Conservation (phyloP, 257 asterid species). For the Capsicum rhomboideum region DNA sequence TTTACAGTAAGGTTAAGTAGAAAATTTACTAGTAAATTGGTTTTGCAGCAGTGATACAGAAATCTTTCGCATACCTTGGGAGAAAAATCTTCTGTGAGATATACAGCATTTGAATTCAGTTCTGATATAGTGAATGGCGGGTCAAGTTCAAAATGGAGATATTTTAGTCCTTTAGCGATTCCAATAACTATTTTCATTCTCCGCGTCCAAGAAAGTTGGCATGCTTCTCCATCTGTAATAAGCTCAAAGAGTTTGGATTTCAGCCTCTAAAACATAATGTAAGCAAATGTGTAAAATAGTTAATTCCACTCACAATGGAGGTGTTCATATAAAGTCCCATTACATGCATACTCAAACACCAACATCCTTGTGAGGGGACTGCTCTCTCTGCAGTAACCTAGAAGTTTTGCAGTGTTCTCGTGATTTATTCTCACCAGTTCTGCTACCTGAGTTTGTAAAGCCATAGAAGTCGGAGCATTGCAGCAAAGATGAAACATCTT, state of each 20-base stretch:
- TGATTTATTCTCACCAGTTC: slow-evolving; percentile 76
- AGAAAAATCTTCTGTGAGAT: slow-evolving; percentile 91
- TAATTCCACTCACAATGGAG: slow-evolving; percentile 65
- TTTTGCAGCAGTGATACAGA: background rate
- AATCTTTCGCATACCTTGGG: slow-evolving; percentile 55
- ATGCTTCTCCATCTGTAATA: slow-evolving; percentile 79
- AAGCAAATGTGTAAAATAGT: background rate
- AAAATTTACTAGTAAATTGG: background rate
- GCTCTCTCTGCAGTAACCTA: slow-evolving; percentile 88
- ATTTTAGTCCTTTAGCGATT: slow-evolving; percentile 75
- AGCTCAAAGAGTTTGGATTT: background rate
- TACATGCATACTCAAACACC: slow-evolving; percentile 89
- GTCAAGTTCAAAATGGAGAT: slow-evolving; percentile 77
- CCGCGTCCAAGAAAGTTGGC: slow-evolving; percentile 89
- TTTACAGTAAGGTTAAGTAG: background rate
- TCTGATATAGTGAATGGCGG: slow-evolving; percentile 90
- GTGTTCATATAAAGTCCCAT: slow-evolving; percentile 94
- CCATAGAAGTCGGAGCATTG: background rate
- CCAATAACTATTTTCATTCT: slow-evolving; percentile 87
- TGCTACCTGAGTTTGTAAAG: slow-evolving; percentile 48
- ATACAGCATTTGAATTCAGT: slow-evolving; percentile 67
- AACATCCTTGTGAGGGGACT: slow-evolving; percentile 87
- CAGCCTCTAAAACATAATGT: background rate
- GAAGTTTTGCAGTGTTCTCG: slow-evolving; percentile 60
- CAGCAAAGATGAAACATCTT: background rate